A percentile compares a stretch with the other conserved stretches of the same genome.
Conservation (phyloP, 345 rosid genomes). For the Luvunga scandens region DNA sequence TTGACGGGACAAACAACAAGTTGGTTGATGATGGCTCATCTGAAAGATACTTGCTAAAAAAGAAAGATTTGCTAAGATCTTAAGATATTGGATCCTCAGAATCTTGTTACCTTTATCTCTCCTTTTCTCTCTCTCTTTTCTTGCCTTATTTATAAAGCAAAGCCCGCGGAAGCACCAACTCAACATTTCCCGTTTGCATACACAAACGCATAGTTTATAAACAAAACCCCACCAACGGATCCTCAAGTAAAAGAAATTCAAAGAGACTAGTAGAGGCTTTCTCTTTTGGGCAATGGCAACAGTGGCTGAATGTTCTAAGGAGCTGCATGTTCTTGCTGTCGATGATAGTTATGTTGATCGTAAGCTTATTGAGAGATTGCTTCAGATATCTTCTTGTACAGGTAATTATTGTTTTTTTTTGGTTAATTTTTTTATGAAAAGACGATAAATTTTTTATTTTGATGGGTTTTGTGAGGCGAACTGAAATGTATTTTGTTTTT, state of each 20-base stretch:
- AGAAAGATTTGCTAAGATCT: constrained; percentile 48
- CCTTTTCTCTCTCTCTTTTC: constrained; percentile 16
- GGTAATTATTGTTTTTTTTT: constrained; percentile 30
- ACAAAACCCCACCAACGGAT: neutral
- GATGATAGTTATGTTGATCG: constrained; percentile 85
- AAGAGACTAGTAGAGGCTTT: neutral
- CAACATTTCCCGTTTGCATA: neutral
- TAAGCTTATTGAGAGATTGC: constrained; percentile 74
- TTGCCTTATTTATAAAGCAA: constrained; percentile 22
- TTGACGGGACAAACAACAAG: constrained; percentile 34
- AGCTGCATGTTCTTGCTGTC: constrained; percentile 92
- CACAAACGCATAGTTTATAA: neutral
- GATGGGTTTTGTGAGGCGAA: neutral
- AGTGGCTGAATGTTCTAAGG: constrained; percentile 37
- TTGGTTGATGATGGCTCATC: constrained; percentile 12
- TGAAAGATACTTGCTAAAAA: neutral
- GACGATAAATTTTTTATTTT: neutral
- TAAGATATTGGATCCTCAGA: constrained; percentile 41
- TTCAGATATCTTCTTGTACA: constrained; percentile 72
- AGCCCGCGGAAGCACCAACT: constrained; percentile 16
- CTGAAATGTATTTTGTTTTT: constrained; percentile 8
- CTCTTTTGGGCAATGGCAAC: constrained; percentile 4
- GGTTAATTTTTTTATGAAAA: neutral
- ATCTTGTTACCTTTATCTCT: constrained; percentile 30
- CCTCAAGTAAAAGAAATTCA: neutral